These are phyloP conservation scores for Pseudogymnoascus sp. DNA, from an alignment of 2,329 filamentous ascomycete genomes.

Conservation along the genomic window DNA sequence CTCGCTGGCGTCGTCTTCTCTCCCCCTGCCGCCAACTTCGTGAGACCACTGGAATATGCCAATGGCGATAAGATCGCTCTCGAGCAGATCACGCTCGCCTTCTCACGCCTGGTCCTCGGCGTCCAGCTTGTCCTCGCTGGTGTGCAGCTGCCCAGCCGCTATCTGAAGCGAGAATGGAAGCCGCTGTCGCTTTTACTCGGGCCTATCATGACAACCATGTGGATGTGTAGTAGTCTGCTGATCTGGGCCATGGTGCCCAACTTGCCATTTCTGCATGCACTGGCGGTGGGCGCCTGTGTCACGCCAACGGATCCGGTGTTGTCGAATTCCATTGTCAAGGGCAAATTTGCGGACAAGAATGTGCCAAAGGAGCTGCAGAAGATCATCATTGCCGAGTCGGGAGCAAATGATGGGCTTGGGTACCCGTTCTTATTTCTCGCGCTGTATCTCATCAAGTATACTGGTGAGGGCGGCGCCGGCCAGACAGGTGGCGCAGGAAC, in stretches of 20 bases:
- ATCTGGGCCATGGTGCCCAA: constrained; percentile 67
- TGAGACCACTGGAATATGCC: constrained; percentile 68
- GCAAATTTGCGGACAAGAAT: constrained; percentile 82
- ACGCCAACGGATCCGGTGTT: constrained; percentile 82
- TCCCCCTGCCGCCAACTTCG: constrained; percentile 67
- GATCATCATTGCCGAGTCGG: constrained; percentile 69
- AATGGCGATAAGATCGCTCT: constrained; percentile 48
- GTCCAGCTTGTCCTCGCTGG: constrained; percentile 83
- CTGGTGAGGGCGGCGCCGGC: constrained; percentile 46
- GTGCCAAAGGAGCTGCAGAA: constrained; percentile 71
- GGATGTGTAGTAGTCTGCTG: constrained; percentile 67
- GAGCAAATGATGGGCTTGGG: constrained; percentile 78
- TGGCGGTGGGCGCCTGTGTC: constrained; percentile 73
- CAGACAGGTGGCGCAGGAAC: constrained; percentile 49
- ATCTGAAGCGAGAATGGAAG: constrained; percentile 69
- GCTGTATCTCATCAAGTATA: constrained; percentile 74
- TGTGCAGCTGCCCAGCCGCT: constrained; percentile 75
- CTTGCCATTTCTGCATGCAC: constrained; percentile 65
- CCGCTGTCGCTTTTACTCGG: constrained; percentile 65
- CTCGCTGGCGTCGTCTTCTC: constrained; percentile 69
- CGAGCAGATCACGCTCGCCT: constrained; percentile 67
- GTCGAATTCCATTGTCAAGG: constrained; percentile 85
- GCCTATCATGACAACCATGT: constrained; percentile 78
- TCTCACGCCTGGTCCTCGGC: constrained; percentile 75
- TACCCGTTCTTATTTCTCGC: constrained; percentile 83